Base-by-base conservation (phyloP, 2,329 filamentous ascomycete species). In the Alternaria infectoria region DNA sequence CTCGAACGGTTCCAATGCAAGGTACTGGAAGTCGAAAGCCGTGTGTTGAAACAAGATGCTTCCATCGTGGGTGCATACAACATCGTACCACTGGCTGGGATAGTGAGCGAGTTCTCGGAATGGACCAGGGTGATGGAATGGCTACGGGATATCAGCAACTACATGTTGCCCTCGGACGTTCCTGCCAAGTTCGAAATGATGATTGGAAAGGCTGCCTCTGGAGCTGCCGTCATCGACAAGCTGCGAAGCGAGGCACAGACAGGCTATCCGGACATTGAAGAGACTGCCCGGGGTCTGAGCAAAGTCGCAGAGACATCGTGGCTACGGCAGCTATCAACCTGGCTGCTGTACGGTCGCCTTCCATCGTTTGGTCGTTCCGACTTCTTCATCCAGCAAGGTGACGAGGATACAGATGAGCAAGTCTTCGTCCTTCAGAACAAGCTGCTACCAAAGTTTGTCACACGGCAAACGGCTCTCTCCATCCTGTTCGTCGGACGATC, bases 401-500 rank as follows among this genome's bases (percentile, higher is more conserved):
- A 77, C 25, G 74, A 77, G 44, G 71, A 80, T 57, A 49, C 58
- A 2, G 68, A 78, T 46, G 75, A 82, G 49, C 59, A 71, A 15
- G 57, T 65, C 1, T 78, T 79, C 52, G 51, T 69, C 8, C 55
- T 78, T 15, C 67, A 75, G 30, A 75, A 77, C 62, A 82, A 84
- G 17, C 81, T 96, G 7, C 79, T 97, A 3, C 96, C 96, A 0
- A 89, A 88, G 12, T 97, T 97, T 74, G 92, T 97, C 7, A 90
- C 89, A 1, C 79, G 87, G 0, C 82, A 89, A 5, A 92, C 93
- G 2, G 93, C 93, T 8, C 86, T 88, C 4, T 97, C 94, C 0
- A 93, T 98, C 77, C 83, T 97, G 6, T 97, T 97, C 74, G 91
- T 97, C 65, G 96, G 96, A 11, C 92, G 91, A 68, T 96, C 93